Evolutionary conservation across 2,329 filamentous ascomycete genomes (phyloP), one percentile per base, ranked within the genome.

Genomic region (Calycina herbarum): DNA sequence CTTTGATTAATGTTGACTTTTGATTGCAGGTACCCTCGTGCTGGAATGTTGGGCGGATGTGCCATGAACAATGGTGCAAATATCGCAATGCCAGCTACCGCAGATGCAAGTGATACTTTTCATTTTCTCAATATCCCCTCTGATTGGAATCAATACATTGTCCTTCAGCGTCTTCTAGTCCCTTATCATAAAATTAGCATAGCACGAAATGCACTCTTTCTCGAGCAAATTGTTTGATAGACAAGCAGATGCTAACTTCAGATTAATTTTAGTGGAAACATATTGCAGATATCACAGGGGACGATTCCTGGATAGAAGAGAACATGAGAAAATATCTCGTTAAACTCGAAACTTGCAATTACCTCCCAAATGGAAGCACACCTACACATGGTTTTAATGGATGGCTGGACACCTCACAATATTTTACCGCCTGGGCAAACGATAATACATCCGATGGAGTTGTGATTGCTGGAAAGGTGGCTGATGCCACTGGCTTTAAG

Each of bases 311-410:
- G 81, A 73, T 38, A 29, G 69, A 62, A 56, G 48, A 69, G 0
- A 76, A 77, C 57, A 82, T 82, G 79, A 73, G 76, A 3, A 64
- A 73, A 1, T 77, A 80, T 65, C 81, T 82, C 58, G 63, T 73
- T 63, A 74, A 74, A 27, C 66, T 83, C 5, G 81, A 83, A 71
- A 74, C 76, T 40, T 80, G 79, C 71, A 75, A 78, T 59, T 82
- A 82, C 62, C 71, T 80, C 0, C 73, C 78, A 0, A 71, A 71
- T 17, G 75, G 74, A 11, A 57, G 54, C 13, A 75, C 77, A 2
- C 48, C 76, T 1, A 80, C 79, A 0, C 81, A 82, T 58, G 80
- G 80, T 2, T 81, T 78, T 64, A 69, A 75, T 38, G 81, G 69
- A 8, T 67, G 45, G 24, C 29, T 62, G 17, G 27, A 57, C 10